These are phyloP conservation scores for Aspergillus sp. DNA, from an alignment of 2,329 filamentous ascomycete genomes.

Conservation along the genomic window DNA sequence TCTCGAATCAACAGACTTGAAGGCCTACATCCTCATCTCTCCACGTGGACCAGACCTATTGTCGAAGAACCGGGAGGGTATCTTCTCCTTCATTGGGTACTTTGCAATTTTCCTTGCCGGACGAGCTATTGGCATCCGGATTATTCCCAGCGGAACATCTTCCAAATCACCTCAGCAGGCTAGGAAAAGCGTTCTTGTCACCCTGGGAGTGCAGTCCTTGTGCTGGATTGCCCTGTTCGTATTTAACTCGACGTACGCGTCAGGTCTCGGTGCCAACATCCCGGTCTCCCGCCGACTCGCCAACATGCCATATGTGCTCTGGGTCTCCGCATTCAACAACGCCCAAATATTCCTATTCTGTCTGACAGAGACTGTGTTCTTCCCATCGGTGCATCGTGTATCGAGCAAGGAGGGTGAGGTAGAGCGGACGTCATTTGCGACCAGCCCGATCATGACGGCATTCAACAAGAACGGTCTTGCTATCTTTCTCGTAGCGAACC, in stretches of 20 bases:
- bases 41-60: conserved; percentile 69
- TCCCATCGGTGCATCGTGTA: conserved; percentile 65
- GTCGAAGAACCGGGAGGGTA: conserved; percentile 86
- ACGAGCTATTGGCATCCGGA: conserved; percentile 73
- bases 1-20: conserved; percentile 72
- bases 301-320: conserved; percentile 89
- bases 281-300: conserved; percentile 82
- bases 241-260: conserved; percentile 61
- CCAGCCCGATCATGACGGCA: conserved; percentile 73
- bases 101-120: conserved; percentile 91
- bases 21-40: conserved; percentile 76
- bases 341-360: conserved; percentile 77
- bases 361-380: conserved; percentile 70
- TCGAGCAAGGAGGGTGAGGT: conserved; percentile 52
- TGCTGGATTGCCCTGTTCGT: conserved; percentile 69
- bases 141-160: conserved; percentile 62
- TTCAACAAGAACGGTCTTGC: conserved; percentile 86
- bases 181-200: conserved; percentile 57
- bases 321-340: conserved; percentile 88
- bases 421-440: conserved; percentile 63
- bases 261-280: conserved; percentile 61
- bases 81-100: conserved; percentile 94
- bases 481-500: conserved; percentile 81
- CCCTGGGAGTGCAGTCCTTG: conserved; percentile 59
- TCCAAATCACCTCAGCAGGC: conserved; percentile 38